Base-by-base conservation (phyloP, 768 basidiomycete species). In the Wakefieldia striispora region DNA sequence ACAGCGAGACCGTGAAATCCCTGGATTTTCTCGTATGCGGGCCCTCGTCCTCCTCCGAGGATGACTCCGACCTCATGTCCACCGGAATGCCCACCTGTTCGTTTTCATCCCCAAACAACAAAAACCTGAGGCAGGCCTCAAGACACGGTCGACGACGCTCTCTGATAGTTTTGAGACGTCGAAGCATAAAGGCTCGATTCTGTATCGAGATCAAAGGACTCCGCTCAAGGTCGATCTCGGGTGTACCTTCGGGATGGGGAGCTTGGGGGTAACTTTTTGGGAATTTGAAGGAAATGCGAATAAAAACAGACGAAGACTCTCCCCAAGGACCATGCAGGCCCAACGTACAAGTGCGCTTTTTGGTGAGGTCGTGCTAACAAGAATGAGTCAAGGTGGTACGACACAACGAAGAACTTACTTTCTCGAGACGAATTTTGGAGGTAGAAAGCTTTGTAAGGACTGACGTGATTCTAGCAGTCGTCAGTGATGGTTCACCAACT, bases 291-390 rank as follows among this genome's bases (percentile, higher is more conserved):
- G 89, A 86, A 23, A 95, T 80, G 1, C 95, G 84, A 50, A 94
- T 83, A 70, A 91, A 94, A 7, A 88, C 87, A 17, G 84, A 86
- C 11, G 84, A 86, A 0, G 78, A 81, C 48, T 86, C 87, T n/a
- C 89, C 91, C 93, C 93, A 95, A 3, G 92, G 93, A 2, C 91
- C 91, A 54, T 91, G 83, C 37, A 97, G 72, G 4, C 91, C 89
- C 40, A 97, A 75, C 2, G 91, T 93, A 57, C 91, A 90, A 13
- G 83, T 86, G 10, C 91, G 82, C 57, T 79, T 83, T 63, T 86
- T 88, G 8, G 75, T 74, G 34, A 88, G 70, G 47, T 88, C 86
- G 39, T 82, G 80, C 84, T 87, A 55, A 3, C 43, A 42, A 36
- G 40, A 16, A 26, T 56, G 6, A 56, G 63, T 21, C 21, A n/a